These are phyloP conservation scores for Arachis monticola DNA, from an alignment of 331 rosid species.

Conservation along the genomic window DNA sequence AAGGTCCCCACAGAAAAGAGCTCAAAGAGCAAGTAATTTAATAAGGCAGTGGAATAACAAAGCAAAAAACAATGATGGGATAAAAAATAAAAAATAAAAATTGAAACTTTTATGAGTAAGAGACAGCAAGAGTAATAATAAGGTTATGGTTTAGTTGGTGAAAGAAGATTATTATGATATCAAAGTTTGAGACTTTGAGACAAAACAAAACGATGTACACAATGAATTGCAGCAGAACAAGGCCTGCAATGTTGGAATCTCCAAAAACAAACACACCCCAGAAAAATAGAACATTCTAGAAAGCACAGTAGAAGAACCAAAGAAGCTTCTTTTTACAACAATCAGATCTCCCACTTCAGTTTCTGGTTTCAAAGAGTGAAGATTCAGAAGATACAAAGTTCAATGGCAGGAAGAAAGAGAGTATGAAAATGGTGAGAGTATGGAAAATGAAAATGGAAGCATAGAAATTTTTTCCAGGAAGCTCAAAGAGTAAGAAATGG, in stretches of 20 bases:
- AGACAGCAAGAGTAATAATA: neutral
- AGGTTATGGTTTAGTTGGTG: too few species aligned
- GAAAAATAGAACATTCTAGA: conserved; percentile 7
- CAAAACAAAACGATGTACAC: conserved; percentile 34
- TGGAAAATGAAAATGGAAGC: conserved; percentile 23
- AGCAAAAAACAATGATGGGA: neutral
- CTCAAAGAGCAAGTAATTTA: conserved; percentile 39
- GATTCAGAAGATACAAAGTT: conserved; percentile 40
- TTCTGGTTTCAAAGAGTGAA: neutral
- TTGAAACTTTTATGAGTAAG: neutral
- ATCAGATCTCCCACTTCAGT: conserved; percentile 50
- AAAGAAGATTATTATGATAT: too few species aligned
- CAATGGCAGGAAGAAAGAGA: neutral
- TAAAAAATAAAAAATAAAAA: neutral
- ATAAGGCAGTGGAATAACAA: conserved; percentile 18
- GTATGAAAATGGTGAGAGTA: neutral
- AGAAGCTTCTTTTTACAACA: neutral
- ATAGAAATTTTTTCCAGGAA: conserved; percentile 1
- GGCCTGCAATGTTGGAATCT: conserved; percentile 31
- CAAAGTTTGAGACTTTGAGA: neutral
- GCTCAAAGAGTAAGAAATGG: neutral
- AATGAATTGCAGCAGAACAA: conserved; percentile 14
- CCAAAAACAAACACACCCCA: conserved; percentile 29
- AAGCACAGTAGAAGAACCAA: conserved; percentile 12
- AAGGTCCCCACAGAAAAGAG: conserved; percentile 39